Conservation (phyloP, 352 stramenopile genomes). For the Pythium chondricola region DNA sequence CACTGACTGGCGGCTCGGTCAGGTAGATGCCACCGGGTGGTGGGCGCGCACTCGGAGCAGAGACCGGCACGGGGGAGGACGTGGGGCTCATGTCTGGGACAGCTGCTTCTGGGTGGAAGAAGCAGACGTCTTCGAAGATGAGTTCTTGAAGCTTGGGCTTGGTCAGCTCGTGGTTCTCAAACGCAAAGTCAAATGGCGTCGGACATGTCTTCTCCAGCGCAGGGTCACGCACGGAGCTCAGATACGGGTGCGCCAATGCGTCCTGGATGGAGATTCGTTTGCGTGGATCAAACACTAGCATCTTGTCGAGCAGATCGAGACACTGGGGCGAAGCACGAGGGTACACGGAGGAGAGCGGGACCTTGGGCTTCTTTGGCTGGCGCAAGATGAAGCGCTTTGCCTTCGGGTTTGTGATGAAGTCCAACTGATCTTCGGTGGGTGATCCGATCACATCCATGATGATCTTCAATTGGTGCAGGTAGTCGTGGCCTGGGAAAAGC, state of each 20-base stretch:
- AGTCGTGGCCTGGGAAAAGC: constrained; percentile 84
- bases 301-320: constrained; percentile 89
- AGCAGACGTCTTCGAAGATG: constrained; percentile 88
- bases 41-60: constrained; percentile 1
- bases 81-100: constrained; percentile 33
- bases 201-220: constrained; percentile 69
- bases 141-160: constrained; percentile 88
- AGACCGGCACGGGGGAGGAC: constrained; percentile 8
- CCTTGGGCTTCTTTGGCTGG: constrained; percentile 82
- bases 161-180: constrained; percentile 86
- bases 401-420: constrained; percentile 89
- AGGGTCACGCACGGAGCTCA: constrained; percentile 67
- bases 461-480: constrained; percentile 86
- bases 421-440: constrained; percentile 65
- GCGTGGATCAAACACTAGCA: constrained; percentile 91
- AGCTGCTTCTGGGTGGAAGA: constrained; percentile 80
- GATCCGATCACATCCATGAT: constrained; percentile 88
- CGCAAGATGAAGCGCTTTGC: constrained; percentile 85
- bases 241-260: constrained; percentile 72
- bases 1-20: constrained; percentile 16
- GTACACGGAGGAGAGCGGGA: constrained; percentile 82
- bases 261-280: constrained; percentile 81
- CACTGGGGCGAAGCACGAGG: constrained; percentile 71
- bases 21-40: constrained; percentile 10
- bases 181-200: constrained; percentile 81